Conservation (phyloP, 176 grass and related monocot species). For the Triticum timopheevii region DNA sequence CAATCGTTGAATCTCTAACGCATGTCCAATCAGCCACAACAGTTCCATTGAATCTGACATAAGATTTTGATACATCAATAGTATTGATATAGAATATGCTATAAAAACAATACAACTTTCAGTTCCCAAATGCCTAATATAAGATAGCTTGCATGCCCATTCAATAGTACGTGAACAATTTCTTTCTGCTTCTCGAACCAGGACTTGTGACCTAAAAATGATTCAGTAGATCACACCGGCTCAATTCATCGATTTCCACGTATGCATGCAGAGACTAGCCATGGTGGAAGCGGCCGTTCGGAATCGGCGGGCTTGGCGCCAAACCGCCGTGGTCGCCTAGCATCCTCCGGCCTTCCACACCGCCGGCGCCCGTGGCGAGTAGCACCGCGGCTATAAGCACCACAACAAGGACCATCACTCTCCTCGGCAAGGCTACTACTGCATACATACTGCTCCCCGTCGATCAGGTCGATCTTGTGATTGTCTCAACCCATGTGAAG, state of each 20-base stretch:
- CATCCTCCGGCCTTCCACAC: not conserved
- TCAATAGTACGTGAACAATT: not conserved
- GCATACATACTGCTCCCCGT: not conserved
- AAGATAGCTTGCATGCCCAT: no score
- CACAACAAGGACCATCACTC: not conserved
- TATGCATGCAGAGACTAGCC: no score
- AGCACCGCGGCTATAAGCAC: not conserved
- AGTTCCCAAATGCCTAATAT: no score
- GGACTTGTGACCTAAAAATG: not conserved
- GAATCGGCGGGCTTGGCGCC: not conserved
- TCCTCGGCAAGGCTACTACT: not conserved
- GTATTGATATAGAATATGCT: no score
- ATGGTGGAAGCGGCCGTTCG: not conserved
- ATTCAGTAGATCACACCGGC: not conserved
- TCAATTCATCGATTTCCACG: no score
- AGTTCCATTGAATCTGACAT: no score
- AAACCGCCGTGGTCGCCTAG: not conserved
- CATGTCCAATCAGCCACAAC: no score
- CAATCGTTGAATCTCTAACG: no score
- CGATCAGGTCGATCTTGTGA: not conserved
- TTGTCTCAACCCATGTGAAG: no score
- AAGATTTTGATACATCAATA: no score
- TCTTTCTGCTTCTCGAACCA: not conserved
- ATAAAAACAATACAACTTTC: no score
- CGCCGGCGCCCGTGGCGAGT: not conserved